These are phyloP conservation scores for Trichophaea hybrida DNA, from an alignment of 2,329 filamentous ascomycete species.

Conservation along the genomic window DNA sequence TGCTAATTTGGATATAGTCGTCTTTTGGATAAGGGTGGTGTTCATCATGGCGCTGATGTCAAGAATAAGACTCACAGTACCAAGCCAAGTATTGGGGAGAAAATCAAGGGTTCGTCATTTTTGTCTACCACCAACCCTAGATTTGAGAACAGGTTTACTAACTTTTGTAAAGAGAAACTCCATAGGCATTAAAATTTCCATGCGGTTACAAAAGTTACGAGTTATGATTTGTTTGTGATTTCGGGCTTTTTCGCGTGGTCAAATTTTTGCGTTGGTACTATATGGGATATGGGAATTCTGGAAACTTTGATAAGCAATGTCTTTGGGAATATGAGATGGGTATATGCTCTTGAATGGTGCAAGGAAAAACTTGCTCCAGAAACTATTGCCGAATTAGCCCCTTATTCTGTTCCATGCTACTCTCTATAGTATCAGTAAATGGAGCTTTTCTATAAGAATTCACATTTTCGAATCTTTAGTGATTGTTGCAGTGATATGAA, in stretches of 20 bases:
- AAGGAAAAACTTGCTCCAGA: too few relatives aligned
- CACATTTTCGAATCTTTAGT: not conserved
- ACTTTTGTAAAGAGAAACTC: conserved; percentile 12
- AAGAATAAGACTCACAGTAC: not conserved
- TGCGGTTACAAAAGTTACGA: not conserved
- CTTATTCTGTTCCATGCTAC: not conserved
- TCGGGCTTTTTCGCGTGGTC: not conserved
- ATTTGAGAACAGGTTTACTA: not conserved
- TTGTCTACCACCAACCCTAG: not conserved
- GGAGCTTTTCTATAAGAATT: not conserved
- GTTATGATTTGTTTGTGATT: not conserved
- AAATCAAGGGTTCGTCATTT: conserved; percentile 43
- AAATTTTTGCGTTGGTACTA: not conserved
- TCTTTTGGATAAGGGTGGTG: conserved; percentile 41
- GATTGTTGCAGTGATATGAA: too few relatives aligned
- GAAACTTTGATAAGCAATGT: not conserved
- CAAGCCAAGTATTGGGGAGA: conserved; percentile 12
- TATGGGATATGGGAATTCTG: not conserved
- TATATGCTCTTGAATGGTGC: too few relatives aligned
- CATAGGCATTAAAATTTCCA: conserved; percentile 14
- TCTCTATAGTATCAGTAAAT: not conserved
- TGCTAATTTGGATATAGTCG: conserved; percentile 32
- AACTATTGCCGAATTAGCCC: not conserved
- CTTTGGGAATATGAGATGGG: not conserved
- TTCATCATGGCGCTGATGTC: conserved; percentile 29